phyloP scores from a whole-genome alignment of 257 asterid genomes.

The Solanum lycopersicoides region DNA sequence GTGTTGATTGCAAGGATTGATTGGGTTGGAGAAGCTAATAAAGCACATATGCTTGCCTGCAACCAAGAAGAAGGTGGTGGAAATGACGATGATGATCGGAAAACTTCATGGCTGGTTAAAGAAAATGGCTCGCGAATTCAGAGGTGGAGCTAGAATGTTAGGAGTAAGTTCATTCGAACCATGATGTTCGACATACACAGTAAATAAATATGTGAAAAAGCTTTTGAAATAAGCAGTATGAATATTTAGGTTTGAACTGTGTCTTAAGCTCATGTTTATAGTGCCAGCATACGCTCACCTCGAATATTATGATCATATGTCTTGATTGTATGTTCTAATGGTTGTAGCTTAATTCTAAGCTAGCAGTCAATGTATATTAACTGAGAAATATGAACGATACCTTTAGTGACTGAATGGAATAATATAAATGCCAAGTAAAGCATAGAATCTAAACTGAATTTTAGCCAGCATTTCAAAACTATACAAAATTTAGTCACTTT shows the following conservation, averaged over 20 bases:
- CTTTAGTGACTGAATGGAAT: too few relatives aligned
- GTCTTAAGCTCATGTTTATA: neutral
- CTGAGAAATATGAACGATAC: too few relatives aligned
- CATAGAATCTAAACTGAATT: neutral
- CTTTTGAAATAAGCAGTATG: neutral
- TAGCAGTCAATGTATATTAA: neutral
- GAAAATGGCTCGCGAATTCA: neutral
- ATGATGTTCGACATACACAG: neutral
- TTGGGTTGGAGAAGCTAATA: constrained; percentile 61
- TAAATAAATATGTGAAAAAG: neutral
- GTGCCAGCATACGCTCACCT: neutral
- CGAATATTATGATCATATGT: neutral
- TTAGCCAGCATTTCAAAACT: neutral
- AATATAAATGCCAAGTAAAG: too few relatives aligned
- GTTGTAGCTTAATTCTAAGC: neutral
- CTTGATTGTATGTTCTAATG: neutral
- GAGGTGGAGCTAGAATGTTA: neutral
- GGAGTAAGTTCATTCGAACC: neutral
- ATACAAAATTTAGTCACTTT: rapidly evolving
- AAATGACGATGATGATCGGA: constrained; percentile 8
- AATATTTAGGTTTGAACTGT: neutral
- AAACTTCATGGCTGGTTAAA: neutral
- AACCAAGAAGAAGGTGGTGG: neutral
- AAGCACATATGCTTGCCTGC: constrained; percentile 30
- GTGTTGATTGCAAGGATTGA: constrained; percentile 45